Conservation (phyloP, 2,329 filamentous ascomycete genomes). For the Clarireedia hainanense region DNA sequence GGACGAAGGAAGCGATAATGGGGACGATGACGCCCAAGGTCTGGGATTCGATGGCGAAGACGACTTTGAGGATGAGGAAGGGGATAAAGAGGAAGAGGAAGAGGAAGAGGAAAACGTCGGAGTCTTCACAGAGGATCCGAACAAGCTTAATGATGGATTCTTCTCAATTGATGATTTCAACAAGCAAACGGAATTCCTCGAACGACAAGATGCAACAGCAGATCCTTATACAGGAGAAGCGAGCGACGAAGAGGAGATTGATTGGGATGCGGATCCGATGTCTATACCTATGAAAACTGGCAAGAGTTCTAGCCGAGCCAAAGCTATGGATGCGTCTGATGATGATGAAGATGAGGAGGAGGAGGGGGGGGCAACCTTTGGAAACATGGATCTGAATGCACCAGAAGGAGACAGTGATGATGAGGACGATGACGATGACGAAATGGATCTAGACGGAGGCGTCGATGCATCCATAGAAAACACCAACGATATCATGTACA, state of each 20-base stretch:
- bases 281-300: slow-evolving; percentile 28
- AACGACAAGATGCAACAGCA: slow-evolving; percentile 73
- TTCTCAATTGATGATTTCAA: slow-evolving; percentile 99
- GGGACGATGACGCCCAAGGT: slow-evolving; percentile 24
- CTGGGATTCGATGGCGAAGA: slow-evolving; percentile 32
- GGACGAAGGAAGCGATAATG: slow-evolving; percentile 29
- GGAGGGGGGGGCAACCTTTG: slow-evolving; percentile 77
- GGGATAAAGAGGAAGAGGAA: slow-evolving; percentile 35
- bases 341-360: slow-evolving; percentile 45
- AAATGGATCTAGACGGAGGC: slow-evolving; percentile 44
- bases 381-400: slow-evolving; percentile 65
- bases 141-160: slow-evolving; percentile 93
- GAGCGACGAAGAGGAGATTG: slow-evolving; percentile 78
- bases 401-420: slow-evolving; percentile 66
- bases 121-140: slow-evolving; percentile 61
- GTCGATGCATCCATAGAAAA: slow-evolving; percentile 52
- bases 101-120: slow-evolving; percentile 43
- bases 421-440: slow-evolving; percentile 45
- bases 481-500: slow-evolving; percentile 83
- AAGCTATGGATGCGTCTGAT: slow-evolving; percentile 29
- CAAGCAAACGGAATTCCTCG: slow-evolving; percentile 80
- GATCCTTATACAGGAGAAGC: slow-evolving; percentile 66
- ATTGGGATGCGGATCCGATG: slow-evolving; percentile 78
- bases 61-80: slow-evolving; percentile 26
- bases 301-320: slow-evolving; percentile 27